Evolutionary conservation across 352 stramenopile genomes (phyloP), one percentile per base, ranked within the genome.

Genomic region (Globisporangium takayamanum): DNA sequence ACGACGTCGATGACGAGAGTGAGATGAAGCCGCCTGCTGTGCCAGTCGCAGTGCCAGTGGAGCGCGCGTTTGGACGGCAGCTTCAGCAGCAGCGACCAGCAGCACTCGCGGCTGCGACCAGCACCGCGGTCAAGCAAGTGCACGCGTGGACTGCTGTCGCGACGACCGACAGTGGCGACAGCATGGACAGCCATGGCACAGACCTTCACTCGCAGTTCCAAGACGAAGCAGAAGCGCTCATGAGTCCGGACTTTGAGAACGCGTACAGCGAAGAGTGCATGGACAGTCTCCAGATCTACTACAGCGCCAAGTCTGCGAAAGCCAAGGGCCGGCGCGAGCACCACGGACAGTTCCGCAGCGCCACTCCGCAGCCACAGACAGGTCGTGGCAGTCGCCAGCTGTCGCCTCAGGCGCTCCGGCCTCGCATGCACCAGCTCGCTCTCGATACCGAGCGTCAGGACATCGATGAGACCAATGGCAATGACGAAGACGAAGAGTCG

Each of bases 181-280:
- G 33, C 33, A 14, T 39, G 33, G 33, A 10, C 6, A 39, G 33
- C 33, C 6, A 39, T 7, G 28, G 28, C 28, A 33, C 2, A 0
- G 65, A 64, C n/a, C 50, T 66, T 15, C 63, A 74, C 44, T 69
- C 50, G 8, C 69, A 70, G 3, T 85, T 88, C 45, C 67, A 80
- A n/a, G 70, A 69, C 0, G 76, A 87, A 44, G 70, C 72, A 0
- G 77, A 90, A 42, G 80, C 80, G 57, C 58, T 89, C 15, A 87
- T 93, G 76, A 87, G 87, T 50, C 77, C 78, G 16, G 89, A 92
- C 62, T 93, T 88, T 49, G 76, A 89, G 62, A 82, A 67, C 50
- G 81, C 88, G 56, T 93, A 93, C 54, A 87, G 76, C 36, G 78
- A 91, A 53, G 84, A 93, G 52, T 91, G 79, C 57, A 71, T 84